Percentiles rank a stretch among this genome's conserved stretches.
Conservation (phyloP, 2,329 filamentous ascomycete species). For the Colletotrichum truncatum region DNA sequence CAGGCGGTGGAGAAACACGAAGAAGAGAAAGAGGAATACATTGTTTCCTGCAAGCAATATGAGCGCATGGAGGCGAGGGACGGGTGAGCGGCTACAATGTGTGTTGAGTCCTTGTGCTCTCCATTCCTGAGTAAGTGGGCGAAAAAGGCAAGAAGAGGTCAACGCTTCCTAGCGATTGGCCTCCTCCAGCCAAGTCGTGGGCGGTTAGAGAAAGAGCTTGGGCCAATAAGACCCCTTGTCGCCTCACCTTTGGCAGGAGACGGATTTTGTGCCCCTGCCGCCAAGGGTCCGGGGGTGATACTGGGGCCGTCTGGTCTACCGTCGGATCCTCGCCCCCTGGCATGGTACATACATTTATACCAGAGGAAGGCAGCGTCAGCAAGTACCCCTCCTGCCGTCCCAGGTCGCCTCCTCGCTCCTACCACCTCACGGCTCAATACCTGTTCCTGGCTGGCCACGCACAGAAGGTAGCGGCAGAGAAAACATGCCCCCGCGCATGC, state of each 20-base stretch:
- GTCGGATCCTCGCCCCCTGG: slow-evolving; percentile 25
- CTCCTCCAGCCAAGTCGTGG: slow-evolving; percentile 35
- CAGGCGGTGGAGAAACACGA: background rate
- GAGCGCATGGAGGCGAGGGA: background rate
- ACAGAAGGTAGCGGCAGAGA: background rate
- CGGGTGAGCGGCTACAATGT: background rate
- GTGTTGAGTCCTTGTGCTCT: no score
- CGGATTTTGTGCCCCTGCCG: slow-evolving; percentile 6
- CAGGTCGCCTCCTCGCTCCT: slow-evolving; percentile 5
- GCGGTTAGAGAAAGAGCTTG: slow-evolving; percentile 46
- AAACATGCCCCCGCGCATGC: no score
- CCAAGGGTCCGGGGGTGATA: slow-evolving; percentile 26
- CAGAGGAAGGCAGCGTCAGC: no score
- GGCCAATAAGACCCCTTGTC: slow-evolving; percentile 45
- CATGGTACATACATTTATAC: background rate
- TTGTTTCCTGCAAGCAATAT: slow-evolving; percentile 24
- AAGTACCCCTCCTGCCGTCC: slow-evolving; percentile 9
- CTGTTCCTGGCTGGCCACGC: background rate
- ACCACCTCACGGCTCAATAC: background rate
- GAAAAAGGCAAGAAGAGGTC: slow-evolving; percentile 9
- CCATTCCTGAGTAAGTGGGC: background rate
- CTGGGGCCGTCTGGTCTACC: slow-evolving; percentile 28
- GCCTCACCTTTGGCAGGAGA: slow-evolving; percentile 34
- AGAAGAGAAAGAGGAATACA: background rate
- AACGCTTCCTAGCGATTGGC: slow-evolving; percentile 38